Evolutionary conservation across 495 filamentous ascomycete genomes (phyloP), one percentile per base, ranked within the genome.

Genomic region (Lophiostoma macrostomum): DNA sequence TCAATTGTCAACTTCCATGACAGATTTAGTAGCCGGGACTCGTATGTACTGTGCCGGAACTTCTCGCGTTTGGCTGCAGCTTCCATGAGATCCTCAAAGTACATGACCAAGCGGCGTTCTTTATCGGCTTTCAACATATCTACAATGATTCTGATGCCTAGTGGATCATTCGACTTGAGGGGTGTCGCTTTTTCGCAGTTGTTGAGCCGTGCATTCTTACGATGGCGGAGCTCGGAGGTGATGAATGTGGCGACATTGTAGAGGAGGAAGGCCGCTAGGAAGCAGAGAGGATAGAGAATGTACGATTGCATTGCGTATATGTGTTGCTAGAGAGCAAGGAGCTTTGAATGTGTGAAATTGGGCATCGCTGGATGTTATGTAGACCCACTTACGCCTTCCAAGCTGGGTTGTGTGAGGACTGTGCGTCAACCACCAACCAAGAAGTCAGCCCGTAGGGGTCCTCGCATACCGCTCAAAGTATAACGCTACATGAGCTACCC

Each of bases 1-100:
- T 94, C 87, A 38, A 71, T 73, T 0, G 88, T 91, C 16, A 73
- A 53, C n/a, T n/a, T n/a, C n/a, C n/a, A n/a, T n/a, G n/a, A n/a
- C n/a, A n/a, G n/a, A n/a, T n/a, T n/a, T n/a, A 11, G 48, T 32
- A 3, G 28, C 38, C 10, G 18, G n/a, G n/a, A n/a, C n/a, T n/a
- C n/a, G n/a, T n/a, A n/a, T 6, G 58, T 61, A 16, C 11, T 30
- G 6, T 46, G 13, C 3, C 8, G 32, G 19, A 19, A 30, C 44
- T 63, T 52, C 14, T 45, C 52, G 16, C 27, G 12, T 13, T 37
- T 23, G 19, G 5, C 13, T 13, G 60, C 53, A 8, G 19, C 34
- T 2, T 64, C 44, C 12, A 34, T 32, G 4, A 57, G 37, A 1
- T 60, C 40, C 25, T 61, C 18, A 14, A 68, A 16, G 35, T 56